Conservation (phyloP, 345 rosid species). For the Brassica nigra region DNA sequence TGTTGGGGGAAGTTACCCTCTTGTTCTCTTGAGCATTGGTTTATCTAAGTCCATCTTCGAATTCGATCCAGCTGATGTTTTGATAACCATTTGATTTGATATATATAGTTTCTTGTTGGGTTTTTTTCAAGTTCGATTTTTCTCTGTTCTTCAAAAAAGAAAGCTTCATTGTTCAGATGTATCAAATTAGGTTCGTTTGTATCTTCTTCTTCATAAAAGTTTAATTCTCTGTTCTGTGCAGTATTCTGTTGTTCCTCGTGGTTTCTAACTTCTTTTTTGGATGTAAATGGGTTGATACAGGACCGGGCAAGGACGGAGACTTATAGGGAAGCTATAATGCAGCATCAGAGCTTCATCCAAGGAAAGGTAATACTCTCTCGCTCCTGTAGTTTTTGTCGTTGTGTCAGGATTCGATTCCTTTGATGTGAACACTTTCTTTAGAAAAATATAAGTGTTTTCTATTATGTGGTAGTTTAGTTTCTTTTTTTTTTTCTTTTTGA, state of each 20-base stretch:
- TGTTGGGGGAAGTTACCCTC: neutral
- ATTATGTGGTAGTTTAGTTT: neutral
- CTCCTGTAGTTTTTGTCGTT: neutral
- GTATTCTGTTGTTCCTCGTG: neutral
- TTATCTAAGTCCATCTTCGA: neutral
- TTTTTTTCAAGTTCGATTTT: neutral
- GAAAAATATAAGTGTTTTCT: neutral
- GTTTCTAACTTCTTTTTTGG: slow-evolving; percentile 33
- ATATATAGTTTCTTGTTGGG: neutral
- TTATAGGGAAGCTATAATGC: slow-evolving; percentile 82
- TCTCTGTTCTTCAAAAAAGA: neutral
- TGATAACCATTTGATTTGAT: neutral
- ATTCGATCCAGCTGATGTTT: neutral
- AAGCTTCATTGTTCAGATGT: slow-evolving; percentile 5
- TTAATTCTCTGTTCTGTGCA: neutral
- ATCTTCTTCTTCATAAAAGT: neutral
- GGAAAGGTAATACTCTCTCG: slow-evolving; percentile 70
- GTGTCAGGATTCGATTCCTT: neutral
- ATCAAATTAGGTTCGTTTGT: slow-evolving; percentile 16
- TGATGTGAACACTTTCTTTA: neutral
- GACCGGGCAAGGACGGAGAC: slow-evolving; percentile 83
- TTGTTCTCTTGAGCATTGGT: neutral
- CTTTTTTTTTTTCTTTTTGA: neutral
- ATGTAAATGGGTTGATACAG: slow-evolving; percentile 44
- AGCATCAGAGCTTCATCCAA: slow-evolving; percentile 74